Conservation (phyloP, 1,284 basidiomycete genomes). For the Fomitiporia mediterranea region DNA sequence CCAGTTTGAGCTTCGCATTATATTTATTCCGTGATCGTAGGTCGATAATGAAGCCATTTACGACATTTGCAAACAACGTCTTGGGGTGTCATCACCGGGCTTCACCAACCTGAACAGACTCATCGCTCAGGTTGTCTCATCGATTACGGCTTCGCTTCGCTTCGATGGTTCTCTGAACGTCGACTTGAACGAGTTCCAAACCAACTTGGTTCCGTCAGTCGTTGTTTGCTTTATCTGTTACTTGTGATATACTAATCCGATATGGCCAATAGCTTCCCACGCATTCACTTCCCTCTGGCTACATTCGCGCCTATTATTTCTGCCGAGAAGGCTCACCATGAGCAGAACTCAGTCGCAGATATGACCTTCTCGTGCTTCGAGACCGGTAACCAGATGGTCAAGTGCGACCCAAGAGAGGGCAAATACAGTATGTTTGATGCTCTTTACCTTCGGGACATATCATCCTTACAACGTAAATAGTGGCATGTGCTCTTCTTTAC, state of each 20-base stretch:
- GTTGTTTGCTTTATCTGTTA: not conserved
- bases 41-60: constrained; percentile 98
- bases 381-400: constrained; percentile 94
- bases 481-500: constrained; percentile 87
- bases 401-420: constrained; percentile 92
- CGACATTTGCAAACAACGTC: constrained; percentile 97
- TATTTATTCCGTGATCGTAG: constrained; percentile 33
- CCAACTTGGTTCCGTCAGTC: constrained; percentile 89
- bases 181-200: constrained; percentile 98
- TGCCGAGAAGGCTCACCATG: constrained; percentile 83
- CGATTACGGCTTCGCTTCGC: constrained; percentile 93
- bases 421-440: constrained; percentile 80
- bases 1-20: constrained; percentile 1
- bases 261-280: constrained; percentile 68
- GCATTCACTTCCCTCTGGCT: constrained; percentile 98
- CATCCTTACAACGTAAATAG: constrained; percentile 31
- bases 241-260: constrained; percentile 1
- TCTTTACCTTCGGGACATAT: constrained; percentile 4
- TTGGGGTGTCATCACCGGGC: constrained; percentile 83
- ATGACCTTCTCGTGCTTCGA: constrained; percentile 99
- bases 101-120: constrained; percentile 95
- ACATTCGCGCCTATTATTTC: constrained; percentile 95
- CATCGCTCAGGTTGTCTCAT: constrained; percentile 98
- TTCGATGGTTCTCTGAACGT: constrained; percentile 99
- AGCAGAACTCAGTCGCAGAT: constrained; percentile 96